Conservation (phyloP, 805 yeast genomes). For the Saturnispora besseyi region DNA sequence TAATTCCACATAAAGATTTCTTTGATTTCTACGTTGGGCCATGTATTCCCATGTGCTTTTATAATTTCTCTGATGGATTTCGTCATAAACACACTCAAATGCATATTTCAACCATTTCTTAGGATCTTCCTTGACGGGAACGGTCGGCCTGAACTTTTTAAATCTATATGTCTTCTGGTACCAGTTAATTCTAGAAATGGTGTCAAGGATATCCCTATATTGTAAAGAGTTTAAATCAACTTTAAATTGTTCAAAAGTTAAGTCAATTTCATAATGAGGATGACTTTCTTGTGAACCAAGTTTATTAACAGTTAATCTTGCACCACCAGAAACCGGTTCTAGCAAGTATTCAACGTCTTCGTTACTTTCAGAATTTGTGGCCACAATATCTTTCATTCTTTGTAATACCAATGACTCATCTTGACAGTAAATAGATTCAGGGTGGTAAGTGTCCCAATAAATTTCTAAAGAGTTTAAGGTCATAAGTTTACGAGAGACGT, state of each 20-base stretch:
- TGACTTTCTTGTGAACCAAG: constrained; percentile 55
- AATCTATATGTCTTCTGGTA: constrained; percentile 68
- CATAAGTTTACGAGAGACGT: constrained; percentile 65
- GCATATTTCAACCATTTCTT: constrained; percentile 76
- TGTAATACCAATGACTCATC: constrained; percentile 41
- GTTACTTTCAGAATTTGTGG: constrained; percentile 14
- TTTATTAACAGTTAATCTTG: constrained; percentile 75
- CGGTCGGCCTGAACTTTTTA: constrained; percentile 58
- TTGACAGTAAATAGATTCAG: constrained; percentile 34
- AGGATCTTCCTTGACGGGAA: constrained; percentile 52
- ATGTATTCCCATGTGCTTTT: constrained; percentile 88
- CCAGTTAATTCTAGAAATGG: constrained; percentile 75
- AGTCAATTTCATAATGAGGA: constrained; percentile 66
- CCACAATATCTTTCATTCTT: constrained; percentile 40
- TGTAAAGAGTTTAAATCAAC: constrained; percentile 77
- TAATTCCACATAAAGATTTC: constrained; percentile 54
- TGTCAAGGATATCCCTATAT: constrained; percentile 71
- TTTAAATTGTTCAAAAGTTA: constrained; percentile 85
- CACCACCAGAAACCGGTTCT: constrained; percentile 84
- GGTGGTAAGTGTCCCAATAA: constrained; percentile 73
- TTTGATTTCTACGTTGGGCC: constrained; percentile 58
- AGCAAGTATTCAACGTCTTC: constrained; percentile 47
- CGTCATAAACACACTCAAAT: constrained; percentile 63
- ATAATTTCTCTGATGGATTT: constrained; percentile 71
- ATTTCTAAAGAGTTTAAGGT: constrained; percentile 65